Conservation (phyloP, 305 asterid genomes). For the Petunia hybrid region DNA sequence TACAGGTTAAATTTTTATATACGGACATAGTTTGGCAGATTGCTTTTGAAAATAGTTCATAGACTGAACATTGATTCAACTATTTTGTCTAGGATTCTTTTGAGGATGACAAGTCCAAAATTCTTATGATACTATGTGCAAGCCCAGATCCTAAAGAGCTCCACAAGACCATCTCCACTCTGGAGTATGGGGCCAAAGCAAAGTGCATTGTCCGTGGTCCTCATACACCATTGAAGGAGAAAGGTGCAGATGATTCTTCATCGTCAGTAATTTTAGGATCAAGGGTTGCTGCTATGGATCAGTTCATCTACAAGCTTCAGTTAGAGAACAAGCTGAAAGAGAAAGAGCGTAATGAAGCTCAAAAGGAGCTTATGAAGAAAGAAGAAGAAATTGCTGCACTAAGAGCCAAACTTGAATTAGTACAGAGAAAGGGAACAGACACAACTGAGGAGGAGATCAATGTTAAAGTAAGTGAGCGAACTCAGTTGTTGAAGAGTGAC, state of each 20-base stretch:
- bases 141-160: constrained; percentile 95
- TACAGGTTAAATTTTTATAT: constrained; percentile 60
- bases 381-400: constrained; percentile 74
- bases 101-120: constrained; percentile 90
- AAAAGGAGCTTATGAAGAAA: constrained; percentile 61
- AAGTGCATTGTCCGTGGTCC: constrained; percentile 92
- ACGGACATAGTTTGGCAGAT: not conserved
- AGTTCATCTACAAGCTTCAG: constrained; percentile 80
- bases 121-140: constrained; percentile 90
- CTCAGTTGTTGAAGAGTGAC: constrained; percentile 57
- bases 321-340: constrained; percentile 75
- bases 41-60: not conserved
- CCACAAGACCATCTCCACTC: constrained; percentile 89
- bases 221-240: constrained; percentile 76
- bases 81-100: constrained; percentile 72
- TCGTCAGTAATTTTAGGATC: constrained; percentile 74
- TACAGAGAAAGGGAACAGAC: constrained; percentile 48
- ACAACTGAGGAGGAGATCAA: constrained; percentile 66
- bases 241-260: constrained; percentile 78
- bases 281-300: constrained; percentile 82
- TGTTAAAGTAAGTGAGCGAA: constrained; percentile 60
- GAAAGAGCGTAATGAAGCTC: constrained; percentile 70
- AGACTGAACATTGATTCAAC: not conserved
- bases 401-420: constrained; percentile 58
- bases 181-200: constrained; percentile 96